Base-by-base conservation (phyloP, 23 red algal genomes). In the Gracilaria caudata region DNA sequence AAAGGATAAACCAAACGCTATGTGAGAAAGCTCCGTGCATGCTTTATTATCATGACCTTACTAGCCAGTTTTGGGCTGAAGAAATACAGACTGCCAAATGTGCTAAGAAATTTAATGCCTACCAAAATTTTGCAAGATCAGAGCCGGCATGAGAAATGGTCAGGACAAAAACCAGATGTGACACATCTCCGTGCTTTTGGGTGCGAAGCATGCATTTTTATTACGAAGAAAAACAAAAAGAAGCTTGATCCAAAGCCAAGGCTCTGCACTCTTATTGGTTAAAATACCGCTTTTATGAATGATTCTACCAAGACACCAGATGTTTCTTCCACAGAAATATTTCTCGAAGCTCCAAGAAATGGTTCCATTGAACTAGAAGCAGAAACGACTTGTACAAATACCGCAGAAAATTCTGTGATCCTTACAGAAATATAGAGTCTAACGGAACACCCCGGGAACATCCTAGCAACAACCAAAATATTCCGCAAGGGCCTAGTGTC, bases 1-100 rank as follows among this genome's bases (percentile, higher is more conserved):
- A 92, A 47, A 54, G 78, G 13, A 23, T 43, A 20, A 92, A 92
- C 79, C 38, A 79, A 7, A 92, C 68, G 2, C 25, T 92, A 10
- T 47, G 56, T 34, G 89, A 92, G n/a, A 80, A 63, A 61, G 75
- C 75, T 54, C 87, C 75, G 7, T 56, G 35, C 6, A 80, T 90
- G 87, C 24, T 78, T 29, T 46, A 25, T 35, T 37, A 36, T 36
- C 26, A 43, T 33, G 68, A 79, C 9, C 13, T 46, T 2, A 19
- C 17, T 7, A 20, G 32, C 3, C 25, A 59, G 34, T 55, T 92
- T 39, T 92, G 64, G 79, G 79, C 61, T 21, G 89, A 92, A 35
- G 89, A 78, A 38, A 26, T 92, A 46, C 28, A 41, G 26, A 79
- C 66, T 37, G 51, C 47, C n/a, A 37, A 60, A 29, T 24, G 56